Evolutionary conservation across 176 grass and related monocot species (phyloP).

Genomic region (Aegilops bicornis): DNA sequence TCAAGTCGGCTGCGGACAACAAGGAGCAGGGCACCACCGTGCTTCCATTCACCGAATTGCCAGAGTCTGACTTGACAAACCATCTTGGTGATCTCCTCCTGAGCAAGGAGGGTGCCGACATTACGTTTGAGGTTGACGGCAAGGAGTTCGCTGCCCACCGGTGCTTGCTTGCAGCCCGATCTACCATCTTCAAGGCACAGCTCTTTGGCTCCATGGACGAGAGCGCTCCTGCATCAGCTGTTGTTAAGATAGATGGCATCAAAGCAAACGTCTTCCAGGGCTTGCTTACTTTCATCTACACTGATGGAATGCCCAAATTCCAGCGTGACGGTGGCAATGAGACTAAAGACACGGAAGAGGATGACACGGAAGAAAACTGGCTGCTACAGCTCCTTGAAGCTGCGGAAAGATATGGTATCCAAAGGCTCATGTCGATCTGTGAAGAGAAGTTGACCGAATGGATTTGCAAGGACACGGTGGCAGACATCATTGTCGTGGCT

Average conservation of each 20-base stretch:
- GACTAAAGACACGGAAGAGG: neutral
- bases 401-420: neutral
- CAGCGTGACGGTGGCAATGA: too few species aligned
- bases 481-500: neutral
- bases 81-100: neutral
- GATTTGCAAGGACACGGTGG: neutral
- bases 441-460: neutral
- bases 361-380: neutral
- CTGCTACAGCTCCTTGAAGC: neutral
- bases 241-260: neutral
- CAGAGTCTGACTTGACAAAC: neutral
- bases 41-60: neutral
- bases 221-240: accelerated
- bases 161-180: neutral
- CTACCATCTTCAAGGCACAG: neutral
- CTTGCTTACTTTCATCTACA: neutral
- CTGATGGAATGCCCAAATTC: neutral
- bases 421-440: neutral
- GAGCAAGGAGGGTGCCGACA: neutral
- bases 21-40: neutral
- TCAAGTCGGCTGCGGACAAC: neutral
- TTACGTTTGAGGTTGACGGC: neutral
- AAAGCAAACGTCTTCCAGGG: neutral
- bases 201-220: neutral
- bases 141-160: neutral